These are phyloP conservation scores for Lavandula angustifolia DNA, from an alignment of 257 asterid genomes.

Conservation along the genomic window DNA sequence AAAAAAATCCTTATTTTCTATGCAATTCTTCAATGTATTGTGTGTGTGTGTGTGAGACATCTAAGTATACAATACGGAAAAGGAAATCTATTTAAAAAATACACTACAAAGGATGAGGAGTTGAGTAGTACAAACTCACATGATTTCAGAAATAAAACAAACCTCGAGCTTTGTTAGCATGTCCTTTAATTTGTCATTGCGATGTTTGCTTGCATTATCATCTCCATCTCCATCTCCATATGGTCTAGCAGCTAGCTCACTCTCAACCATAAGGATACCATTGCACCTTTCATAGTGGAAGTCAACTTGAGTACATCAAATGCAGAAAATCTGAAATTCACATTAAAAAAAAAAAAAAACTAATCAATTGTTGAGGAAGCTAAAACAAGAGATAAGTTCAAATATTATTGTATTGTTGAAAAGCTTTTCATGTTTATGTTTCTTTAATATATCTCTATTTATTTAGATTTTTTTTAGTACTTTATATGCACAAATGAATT, in stretches of 20 bases:
- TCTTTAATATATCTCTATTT: too few relatives aligned
- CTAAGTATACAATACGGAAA: not conserved
- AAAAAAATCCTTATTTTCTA: not conserved
- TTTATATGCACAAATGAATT: too few relatives aligned
- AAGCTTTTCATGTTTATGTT: too few relatives aligned
- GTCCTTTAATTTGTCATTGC: constrained; percentile 73
- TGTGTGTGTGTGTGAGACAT: not conserved
- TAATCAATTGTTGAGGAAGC: constrained; percentile 16
- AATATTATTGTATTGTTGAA: not conserved
- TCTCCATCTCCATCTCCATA: constrained; percentile 91
- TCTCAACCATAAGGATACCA: constrained; percentile 79
- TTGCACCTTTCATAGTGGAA: constrained; percentile 95
- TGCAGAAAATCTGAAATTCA: constrained; percentile 70
- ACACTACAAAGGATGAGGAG: not conserved
- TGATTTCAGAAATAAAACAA: constrained; percentile 14
- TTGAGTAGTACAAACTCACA: constrained; percentile 7
- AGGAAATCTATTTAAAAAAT: too few relatives aligned
- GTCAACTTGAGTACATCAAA: constrained; percentile 80
- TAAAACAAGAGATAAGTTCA: constrained; percentile 21
- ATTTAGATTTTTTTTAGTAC: too few relatives aligned
- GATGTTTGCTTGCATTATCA: constrained; percentile 87
- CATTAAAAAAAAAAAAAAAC: constrained; percentile 25
- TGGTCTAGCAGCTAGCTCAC: constrained; percentile 74
- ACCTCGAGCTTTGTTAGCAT: constrained; percentile 70
- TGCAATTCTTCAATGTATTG: not conserved